A percentile compares a stretch with the other conserved stretches of the same genome.
These are phyloP conservation scores for Gaeumannomyces tritici DNA, from an alignment of 2,329 filamentous ascomycete species.

Conservation along the genomic window DNA sequence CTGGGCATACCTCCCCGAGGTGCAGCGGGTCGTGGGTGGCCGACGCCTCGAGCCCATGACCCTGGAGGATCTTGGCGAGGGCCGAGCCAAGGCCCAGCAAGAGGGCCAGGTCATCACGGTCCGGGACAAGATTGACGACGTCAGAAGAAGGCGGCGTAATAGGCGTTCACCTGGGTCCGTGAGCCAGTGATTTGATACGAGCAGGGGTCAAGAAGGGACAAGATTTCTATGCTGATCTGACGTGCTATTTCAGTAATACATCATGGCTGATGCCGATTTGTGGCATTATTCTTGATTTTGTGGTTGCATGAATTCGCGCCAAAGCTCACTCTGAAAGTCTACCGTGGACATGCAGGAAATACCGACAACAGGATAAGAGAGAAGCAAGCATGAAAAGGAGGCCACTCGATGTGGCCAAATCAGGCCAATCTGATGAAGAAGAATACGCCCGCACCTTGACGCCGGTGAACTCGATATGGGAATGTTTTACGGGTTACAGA, in stretches of 20 bases:
- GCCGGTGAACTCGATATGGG: not conserved
- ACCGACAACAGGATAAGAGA: not conserved
- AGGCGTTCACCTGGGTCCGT: not conserved
- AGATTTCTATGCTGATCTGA: not conserved
- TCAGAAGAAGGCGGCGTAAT: constrained; percentile 21
- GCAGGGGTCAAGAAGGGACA: not conserved
- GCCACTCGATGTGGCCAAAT: too few relatives aligned
- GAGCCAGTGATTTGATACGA: not conserved
- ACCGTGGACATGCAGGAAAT: not conserved
- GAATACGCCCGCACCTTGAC: not conserved
- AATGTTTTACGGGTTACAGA: not conserved
- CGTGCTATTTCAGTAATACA: too few relatives aligned
- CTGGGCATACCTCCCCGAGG: constrained; percentile 41
- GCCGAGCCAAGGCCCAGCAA: constrained; percentile 30
- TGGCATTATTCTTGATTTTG: too few relatives aligned
- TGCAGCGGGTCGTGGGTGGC: constrained; percentile 26
- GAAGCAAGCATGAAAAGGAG: not conserved
- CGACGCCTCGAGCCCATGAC: constrained; percentile 33
- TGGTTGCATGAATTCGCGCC: not conserved
- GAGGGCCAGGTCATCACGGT: constrained; percentile 35
- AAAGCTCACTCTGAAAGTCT: not conserved
- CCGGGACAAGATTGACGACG: constrained; percentile 29
- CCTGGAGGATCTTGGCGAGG: constrained; percentile 41
- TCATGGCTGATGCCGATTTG: too few relatives aligned
- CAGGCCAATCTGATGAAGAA: too few relatives aligned